Conservation (phyloP, 306 rosid genomes). For the Acacia crassicarpa region DNA sequence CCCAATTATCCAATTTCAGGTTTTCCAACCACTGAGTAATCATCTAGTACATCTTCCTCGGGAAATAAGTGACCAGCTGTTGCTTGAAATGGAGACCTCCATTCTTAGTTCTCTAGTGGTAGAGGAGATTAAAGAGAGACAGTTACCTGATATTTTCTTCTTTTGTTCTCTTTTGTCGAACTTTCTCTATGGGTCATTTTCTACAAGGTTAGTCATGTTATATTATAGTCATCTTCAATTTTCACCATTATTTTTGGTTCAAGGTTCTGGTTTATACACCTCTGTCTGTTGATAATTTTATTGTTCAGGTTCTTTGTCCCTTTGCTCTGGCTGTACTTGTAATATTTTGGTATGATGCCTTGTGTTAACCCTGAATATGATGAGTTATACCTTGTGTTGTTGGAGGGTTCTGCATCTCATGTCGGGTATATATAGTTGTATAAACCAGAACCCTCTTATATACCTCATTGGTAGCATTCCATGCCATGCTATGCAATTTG, state of each 20-base stretch:
- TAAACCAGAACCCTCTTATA: not conserved
- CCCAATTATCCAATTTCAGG: constrained; percentile 46
- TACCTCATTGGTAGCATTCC: not conserved
- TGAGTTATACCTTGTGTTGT: not conserved
- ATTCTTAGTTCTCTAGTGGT: constrained; percentile 59
- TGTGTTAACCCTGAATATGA: not conserved
- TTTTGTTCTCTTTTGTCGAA: constrained; percentile 71
- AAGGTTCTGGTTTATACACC: constrained; percentile 18
- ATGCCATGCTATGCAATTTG: not conserved
- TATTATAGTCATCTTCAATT: constrained; percentile 6
- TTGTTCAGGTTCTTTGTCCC: not conserved
- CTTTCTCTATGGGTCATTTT: constrained; percentile 53
- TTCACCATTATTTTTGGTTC: not conserved
- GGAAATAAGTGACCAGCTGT: constrained; percentile 66
- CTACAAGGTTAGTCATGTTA: constrained; percentile 59
- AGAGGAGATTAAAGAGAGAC: constrained; percentile 50
- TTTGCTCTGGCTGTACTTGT: not conserved
- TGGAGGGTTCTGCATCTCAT: not conserved
- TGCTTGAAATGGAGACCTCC: constrained; percentile 70
- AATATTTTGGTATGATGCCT: not conserved
- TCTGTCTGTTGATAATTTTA: not conserved
- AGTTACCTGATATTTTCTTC: constrained; percentile 61
- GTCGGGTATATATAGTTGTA: not conserved
- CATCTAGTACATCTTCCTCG: constrained; percentile 58
- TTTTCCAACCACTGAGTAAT: constrained; percentile 40